These are phyloP conservation scores for Knoxdaviesia capensis DNA, from an alignment of 2,329 filamentous ascomycete species.

Conservation along the genomic window DNA sequence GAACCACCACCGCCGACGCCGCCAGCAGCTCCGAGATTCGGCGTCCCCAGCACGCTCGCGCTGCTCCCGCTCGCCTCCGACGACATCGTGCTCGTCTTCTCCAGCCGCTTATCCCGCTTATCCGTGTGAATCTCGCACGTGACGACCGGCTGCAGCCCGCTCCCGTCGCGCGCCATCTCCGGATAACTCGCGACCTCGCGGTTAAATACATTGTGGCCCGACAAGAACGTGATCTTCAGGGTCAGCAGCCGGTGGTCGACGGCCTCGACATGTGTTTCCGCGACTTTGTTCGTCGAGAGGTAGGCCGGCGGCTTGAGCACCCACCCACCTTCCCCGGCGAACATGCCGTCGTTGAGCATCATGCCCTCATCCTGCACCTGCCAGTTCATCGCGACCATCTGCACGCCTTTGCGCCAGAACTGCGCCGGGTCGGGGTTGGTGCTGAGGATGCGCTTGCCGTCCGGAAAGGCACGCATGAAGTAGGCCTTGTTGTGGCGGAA, in stretches of 20 bases:
- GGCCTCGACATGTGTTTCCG: slow-evolving; percentile 21
- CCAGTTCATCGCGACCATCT: slow-evolving; percentile 98
- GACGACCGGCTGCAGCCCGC: slow-evolving; percentile 45
- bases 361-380: slow-evolving; percentile 85
- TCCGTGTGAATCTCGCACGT: slow-evolving; percentile 70
- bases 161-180: slow-evolving; percentile 1
- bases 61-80: slow-evolving; percentile 16
- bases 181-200: background rate
- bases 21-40: too few relatives aligned
- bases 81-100: slow-evolving; percentile 6
- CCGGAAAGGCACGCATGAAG: slow-evolving; percentile 85
- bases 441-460: slow-evolving; percentile 57
- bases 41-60: slow-evolving; percentile 10
- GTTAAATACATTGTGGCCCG: slow-evolving; percentile 44
- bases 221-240: slow-evolving; percentile 52
- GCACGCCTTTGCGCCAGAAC: slow-evolving; percentile 84
- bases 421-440: slow-evolving; percentile 87
- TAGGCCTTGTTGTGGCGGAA: slow-evolving; percentile 74
- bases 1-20: too few relatives aligned
- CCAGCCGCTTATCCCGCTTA: slow-evolving; percentile 21
- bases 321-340: slow-evolving; percentile 69
- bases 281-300: slow-evolving; percentile 25
- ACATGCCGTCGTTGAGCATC: slow-evolving; percentile 97
- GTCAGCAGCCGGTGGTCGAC: slow-evolving; percentile 35
- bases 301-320: slow-evolving; percentile 67